Evolutionary conservation across 768 basidiomycete species (phyloP), one percentile per base, ranked within the genome.

Genomic region (Fomitopsis serialis): DNA sequence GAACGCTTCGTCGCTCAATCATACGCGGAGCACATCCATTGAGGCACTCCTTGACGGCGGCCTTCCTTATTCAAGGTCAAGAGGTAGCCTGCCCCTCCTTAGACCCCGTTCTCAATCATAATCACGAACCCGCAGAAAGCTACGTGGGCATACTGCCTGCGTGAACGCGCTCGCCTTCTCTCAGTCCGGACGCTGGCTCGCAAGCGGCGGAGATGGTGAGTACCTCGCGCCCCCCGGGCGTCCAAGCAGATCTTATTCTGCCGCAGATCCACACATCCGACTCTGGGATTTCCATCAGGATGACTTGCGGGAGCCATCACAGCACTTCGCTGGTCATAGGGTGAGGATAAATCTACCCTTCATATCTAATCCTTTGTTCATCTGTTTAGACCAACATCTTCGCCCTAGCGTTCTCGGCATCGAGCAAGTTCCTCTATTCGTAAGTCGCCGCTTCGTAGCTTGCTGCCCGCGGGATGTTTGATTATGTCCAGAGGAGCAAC

Each of bases 361-460:
- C 53, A 27, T 17, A 21, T 34, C 12, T 15, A 42, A 36, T 43
- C 4, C 43, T 21, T 36, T 3, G 3, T 32, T 32, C 29, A 11
- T 32, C 9, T 32, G 9, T 48, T 10, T 57, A 91, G 89, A 76
- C 75, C 40, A 89, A 89, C 58, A 78, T 90, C 34, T 82, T 92
- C 65, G 76, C 79, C 17, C 70, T 91, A 27, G 78, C 78, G 45
- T 89, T 91, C 69, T 89, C 88, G 6, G 76, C 83, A 0, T 74
- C 75, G 21, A 86, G 85, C 60, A 76, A 75, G 48, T 82, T 76
- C 61, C 63, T 90, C 40, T 80, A 79, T 63, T 81, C 82, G 88
- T 89, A 55, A 64, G 86, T 72, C 27, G n/a, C 11, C 25, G 25
- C 29, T 42, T 27, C 34, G 29, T 19, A 15, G 25, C n/a, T 15